These are phyloP conservation scores for Proliferodiscus dingleyae DNA, from an alignment of 2,329 filamentous ascomycete species.

Conservation along the genomic window DNA sequence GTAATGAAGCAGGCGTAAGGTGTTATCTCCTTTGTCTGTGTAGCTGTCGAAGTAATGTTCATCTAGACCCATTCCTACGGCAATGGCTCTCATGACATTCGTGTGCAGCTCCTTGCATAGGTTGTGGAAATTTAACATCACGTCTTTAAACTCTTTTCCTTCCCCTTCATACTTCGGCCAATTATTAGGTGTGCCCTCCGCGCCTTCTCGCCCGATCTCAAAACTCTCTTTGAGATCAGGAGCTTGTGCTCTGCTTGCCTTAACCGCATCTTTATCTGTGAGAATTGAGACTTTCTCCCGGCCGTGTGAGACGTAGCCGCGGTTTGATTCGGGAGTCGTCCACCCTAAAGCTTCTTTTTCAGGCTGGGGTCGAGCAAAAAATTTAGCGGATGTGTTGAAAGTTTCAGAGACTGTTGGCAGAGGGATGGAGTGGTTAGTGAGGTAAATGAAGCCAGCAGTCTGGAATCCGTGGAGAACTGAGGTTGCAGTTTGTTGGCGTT, in stretches of 20 bases:
- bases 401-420: slow-evolving; percentile 52
- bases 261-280: slow-evolving; percentile 26
- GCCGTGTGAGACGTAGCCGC: slow-evolving; percentile 59
- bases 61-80: slow-evolving; percentile 70
- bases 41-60: slow-evolving; percentile 71
- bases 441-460: slow-evolving; percentile 82
- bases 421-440: slow-evolving; percentile 72
- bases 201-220: slow-evolving; percentile 59
- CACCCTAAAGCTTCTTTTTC: slow-evolving; percentile 65
- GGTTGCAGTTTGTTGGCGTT: slow-evolving; percentile 61
- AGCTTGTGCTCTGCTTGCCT: slow-evolving; percentile 47
- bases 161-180: slow-evolving; percentile 61
- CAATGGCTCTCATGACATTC: slow-evolving; percentile 79
- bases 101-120: slow-evolving; percentile 69
- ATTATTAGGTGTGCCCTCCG: slow-evolving; percentile 62
- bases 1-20: slow-evolving; percentile 57
- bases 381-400: slow-evolving; percentile 63
- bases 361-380: slow-evolving; percentile 56
- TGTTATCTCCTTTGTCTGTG: slow-evolving; percentile 60
- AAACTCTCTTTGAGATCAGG: slow-evolving; percentile 64
- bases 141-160: slow-evolving; percentile 57
- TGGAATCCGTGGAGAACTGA: slow-evolving; percentile 78
- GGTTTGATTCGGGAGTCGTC: slow-evolving; percentile 68
- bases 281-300: slow-evolving; percentile 26
- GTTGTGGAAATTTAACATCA: slow-evolving; percentile 72